phyloP scores from a whole-genome alignment of 768 basidiomycete species.

The Chiua virens region DNA sequence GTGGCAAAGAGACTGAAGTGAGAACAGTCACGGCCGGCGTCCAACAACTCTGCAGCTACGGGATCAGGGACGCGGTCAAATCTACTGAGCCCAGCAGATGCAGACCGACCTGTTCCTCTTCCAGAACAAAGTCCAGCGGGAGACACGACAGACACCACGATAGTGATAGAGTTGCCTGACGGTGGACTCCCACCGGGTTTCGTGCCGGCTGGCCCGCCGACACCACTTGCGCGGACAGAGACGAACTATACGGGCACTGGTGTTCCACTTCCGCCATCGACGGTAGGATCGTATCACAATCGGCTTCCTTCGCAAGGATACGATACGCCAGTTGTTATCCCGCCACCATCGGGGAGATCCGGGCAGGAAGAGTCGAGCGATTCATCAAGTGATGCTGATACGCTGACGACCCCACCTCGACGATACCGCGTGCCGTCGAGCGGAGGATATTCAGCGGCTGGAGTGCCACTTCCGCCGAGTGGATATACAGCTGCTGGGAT shows the following conservation, averaged over 20 bases:
- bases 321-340: constrained; percentile 25
- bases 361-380: constrained; percentile 26
- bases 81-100: constrained; percentile 42
- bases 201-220: constrained; percentile 28
- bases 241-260: constrained; percentile 26
- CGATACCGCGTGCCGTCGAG: constrained; percentile 23
- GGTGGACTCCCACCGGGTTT: constrained; percentile 40
- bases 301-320: constrained; percentile 20
- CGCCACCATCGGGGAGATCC: constrained; percentile 24
- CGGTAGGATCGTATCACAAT: constrained; percentile 22
- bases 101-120: constrained; percentile 37
- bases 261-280: constrained; percentile 33
- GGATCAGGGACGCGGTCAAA: constrained; percentile 24
- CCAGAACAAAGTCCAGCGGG: constrained; percentile 14
- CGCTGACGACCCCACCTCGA: constrained; percentile 34
- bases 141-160: constrained; percentile 7
- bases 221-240: constrained; percentile 3
- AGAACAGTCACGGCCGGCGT: constrained; percentile 40
- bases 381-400: constrained; percentile 34
- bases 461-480: constrained; percentile 12
- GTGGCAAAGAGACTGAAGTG: constrained; percentile 2
- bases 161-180: constrained; percentile 27
- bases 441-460: constrained; percentile 14
- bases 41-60: constrained; percentile 32
- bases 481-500: too few species aligned